Conservation (phyloP, 495 filamentous ascomycete genomes). For the Acidomyces sp. region DNA sequence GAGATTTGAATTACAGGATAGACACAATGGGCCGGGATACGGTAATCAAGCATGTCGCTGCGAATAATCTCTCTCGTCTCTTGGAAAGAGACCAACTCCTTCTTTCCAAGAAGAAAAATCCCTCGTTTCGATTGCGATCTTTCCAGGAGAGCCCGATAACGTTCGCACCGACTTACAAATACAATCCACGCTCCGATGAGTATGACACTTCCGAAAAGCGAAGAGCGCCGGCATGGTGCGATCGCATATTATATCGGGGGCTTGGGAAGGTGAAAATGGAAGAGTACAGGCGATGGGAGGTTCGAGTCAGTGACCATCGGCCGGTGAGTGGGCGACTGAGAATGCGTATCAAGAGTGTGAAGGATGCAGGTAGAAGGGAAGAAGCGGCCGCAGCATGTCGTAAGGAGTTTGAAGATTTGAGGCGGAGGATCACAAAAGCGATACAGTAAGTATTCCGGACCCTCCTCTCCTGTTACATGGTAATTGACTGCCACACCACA, state of each 20-base stretch:
- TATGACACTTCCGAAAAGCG: slow-evolving; percentile 95
- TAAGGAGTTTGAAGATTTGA: slow-evolving; percentile 55
- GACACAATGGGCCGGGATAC: slow-evolving; percentile 90
- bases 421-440: slow-evolving; percentile 47
- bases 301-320: slow-evolving; percentile 79
- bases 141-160: slow-evolving; percentile 79
- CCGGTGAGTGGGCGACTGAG: slow-evolving; percentile 78
- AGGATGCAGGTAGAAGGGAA: slow-evolving; percentile 48
- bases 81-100: slow-evolving; percentile 89
- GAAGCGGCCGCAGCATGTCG: slow-evolving; percentile 56
- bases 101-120: slow-evolving; percentile 71
- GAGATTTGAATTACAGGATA: slow-evolving; percentile 96
- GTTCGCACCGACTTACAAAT: slow-evolving; percentile 79
- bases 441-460: slow-evolving; percentile 46
- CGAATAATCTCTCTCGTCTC: slow-evolving; percentile 74
- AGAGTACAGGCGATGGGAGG: slow-evolving; percentile 79
- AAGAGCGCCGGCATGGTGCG: slow-evolving; percentile 93
- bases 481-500: too few species aligned
- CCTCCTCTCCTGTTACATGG: too few species aligned
- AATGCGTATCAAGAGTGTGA: slow-evolving; percentile 69
- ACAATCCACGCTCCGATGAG: slow-evolving; percentile 85
- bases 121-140: slow-evolving; percentile 70
- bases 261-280: slow-evolving; percentile 70
- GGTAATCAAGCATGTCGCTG: slow-evolving; percentile 68
- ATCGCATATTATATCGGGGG: slow-evolving; percentile 78